Percentiles rank a stretch among this genome's conserved stretches.
phyloP scores from a whole-genome alignment of 176 grass and related monocot genomes.

The Carex cristatella region DNA sequence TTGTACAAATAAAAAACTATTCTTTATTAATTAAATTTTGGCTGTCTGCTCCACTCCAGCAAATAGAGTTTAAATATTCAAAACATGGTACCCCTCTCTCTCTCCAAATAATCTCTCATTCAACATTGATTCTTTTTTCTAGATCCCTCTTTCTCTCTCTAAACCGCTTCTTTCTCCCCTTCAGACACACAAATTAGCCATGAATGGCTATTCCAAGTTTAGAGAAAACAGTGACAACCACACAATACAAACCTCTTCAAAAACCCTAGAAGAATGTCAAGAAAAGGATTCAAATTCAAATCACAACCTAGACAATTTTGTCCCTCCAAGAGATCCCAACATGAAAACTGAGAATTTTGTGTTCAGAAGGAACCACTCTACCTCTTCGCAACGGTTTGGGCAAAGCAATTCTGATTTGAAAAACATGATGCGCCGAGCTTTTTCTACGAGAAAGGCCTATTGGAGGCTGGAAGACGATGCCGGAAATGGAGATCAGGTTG shows the following conservation, averaged over 20 bases:
- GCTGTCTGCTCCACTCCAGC: neutral
- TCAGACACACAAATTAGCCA: conserved; percentile 7
- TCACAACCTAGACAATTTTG: neutral
- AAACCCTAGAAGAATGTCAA: conserved; percentile 9
- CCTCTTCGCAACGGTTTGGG: neutral
- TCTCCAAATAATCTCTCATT: neutral
- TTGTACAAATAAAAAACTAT: neutral
- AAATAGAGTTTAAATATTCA: conserved; percentile 16
- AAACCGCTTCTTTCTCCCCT: neutral
- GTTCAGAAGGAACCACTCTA: conserved; percentile 4
- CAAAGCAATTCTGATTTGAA: conserved; percentile 14
- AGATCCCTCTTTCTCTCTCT: neutral
- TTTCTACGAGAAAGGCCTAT: conserved; percentile 17
- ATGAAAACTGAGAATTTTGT: neutral
- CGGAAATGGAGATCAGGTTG: neutral
- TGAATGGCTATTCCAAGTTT: conserved; percentile 27
- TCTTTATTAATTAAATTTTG: neutral
- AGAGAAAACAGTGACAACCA: conserved; percentile 6
- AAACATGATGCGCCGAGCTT: conserved; percentile 17
- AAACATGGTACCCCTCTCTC: neutral
- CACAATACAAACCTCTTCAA: neutral
- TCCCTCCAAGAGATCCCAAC: neutral
- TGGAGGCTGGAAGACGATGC: conserved; percentile 6
- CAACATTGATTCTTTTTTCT: conserved; percentile 1
- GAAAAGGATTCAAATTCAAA: neutral